phyloP scores from a whole-genome alignment of 306 rosid genomes.

The Abrus pulchellus region DNA sequence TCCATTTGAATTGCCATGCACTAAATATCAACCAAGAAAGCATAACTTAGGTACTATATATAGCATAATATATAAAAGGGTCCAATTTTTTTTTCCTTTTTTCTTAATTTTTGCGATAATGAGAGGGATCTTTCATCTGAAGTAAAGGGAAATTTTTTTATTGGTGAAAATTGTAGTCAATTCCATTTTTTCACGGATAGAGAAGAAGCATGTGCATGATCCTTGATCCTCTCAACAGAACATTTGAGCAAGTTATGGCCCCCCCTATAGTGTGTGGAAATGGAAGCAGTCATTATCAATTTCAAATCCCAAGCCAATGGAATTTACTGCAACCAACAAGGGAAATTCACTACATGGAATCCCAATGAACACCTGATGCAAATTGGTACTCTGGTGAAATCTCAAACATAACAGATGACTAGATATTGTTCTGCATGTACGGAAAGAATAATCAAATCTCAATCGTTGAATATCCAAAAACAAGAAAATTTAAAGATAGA shows the following conservation, averaged over 20 bases:
- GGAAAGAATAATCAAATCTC: slow-evolving; percentile 61
- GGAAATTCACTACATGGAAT: slow-evolving; percentile 43
- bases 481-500: neutral
- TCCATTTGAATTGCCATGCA: slow-evolving; percentile 11
- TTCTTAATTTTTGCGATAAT: no score
- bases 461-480: slow-evolving; percentile 49
- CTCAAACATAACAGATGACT: slow-evolving; percentile 46
- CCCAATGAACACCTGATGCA: slow-evolving; percentile 51
- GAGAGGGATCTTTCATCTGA: slow-evolving; percentile 16
- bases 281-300: slow-evolving; percentile 42
- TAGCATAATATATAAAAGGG: neutral
- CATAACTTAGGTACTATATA: neutral
- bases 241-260: neutral
- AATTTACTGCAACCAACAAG: slow-evolving; percentile 43
- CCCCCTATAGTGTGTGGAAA: neutral
- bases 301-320: slow-evolving; percentile 50
- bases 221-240: slow-evolving; percentile 20
- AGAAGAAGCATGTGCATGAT: slow-evolving; percentile 32
- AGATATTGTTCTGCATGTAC: slow-evolving; percentile 62
- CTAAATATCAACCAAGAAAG: neutral
- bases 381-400: slow-evolving; percentile 48
- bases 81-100: neutral
- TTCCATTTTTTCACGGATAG: neutral
- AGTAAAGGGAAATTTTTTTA: neutral
- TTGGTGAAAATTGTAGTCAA: neutral